Conservation (phyloP, 306 rosid species). For the Pterocarpus macrocarpus region DNA sequence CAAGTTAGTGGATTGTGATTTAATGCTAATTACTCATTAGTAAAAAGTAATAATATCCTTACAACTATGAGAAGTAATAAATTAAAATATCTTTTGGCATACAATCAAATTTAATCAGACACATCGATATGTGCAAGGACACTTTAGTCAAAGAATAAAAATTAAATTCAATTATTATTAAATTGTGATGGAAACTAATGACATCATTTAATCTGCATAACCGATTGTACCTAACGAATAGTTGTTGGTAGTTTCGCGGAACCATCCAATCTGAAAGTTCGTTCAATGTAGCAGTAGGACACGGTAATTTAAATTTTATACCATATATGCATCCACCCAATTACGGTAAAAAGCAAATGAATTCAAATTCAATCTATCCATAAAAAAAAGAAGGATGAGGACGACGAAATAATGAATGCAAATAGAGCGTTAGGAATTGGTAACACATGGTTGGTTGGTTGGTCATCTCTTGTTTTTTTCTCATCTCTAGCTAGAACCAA, state of each 20-base stretch:
- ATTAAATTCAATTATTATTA: no score
- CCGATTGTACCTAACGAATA: no score
- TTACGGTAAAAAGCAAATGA: neutral
- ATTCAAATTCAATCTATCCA: neutral
- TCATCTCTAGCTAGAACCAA: neutral
- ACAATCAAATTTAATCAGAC: no score
- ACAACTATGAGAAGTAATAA: no score
- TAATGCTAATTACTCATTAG: no score
- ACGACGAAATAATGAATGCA: neutral
- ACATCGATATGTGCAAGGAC: no score
- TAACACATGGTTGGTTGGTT: constrained; percentile 27
- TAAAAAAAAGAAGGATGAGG: neutral
- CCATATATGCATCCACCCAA: neutral
- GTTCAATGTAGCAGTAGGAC: neutral
- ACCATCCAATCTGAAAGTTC: neutral
- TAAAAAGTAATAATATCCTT: no score
- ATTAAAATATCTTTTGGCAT: no score
- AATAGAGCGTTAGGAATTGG: neutral
- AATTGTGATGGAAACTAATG: no score
- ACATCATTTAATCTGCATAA: no score
- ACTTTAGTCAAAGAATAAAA: no score
- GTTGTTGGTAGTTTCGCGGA: neutral
- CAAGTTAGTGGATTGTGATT: no score
- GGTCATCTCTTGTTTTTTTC: neutral
- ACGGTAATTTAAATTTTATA: neutral